phyloP scores from a whole-genome alignment of 768 basidiomycete species.

The Suillus sp. region DNA sequence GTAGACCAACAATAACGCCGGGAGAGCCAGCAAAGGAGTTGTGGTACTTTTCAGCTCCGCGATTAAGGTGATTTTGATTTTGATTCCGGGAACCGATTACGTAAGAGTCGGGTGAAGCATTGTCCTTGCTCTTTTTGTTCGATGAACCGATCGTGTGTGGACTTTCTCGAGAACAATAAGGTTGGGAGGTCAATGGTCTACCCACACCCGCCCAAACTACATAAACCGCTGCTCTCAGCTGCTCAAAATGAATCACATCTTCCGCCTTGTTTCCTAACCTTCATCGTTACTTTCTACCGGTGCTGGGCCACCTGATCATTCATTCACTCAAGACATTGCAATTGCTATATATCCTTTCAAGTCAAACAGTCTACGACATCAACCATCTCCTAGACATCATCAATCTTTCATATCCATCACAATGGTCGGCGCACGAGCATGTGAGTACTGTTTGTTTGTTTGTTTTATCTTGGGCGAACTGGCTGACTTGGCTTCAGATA shows the following conservation, averaged over 20 bases:
- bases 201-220: conserved; percentile 18
- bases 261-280: conserved; percentile 11
- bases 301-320: conserved; percentile 35
- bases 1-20: neutral
- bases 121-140: conserved; percentile 16
- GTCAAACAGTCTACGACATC: neutral
- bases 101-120: conserved; percentile 11
- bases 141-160: neutral
- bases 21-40: neutral
- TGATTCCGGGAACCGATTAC: conserved; percentile 16
- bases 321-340: conserved; percentile 19
- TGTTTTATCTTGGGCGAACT: neutral
- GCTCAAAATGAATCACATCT: conserved; percentile 14
- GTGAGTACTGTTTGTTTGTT: conserved; percentile 36
- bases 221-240: conserved; percentile 19
- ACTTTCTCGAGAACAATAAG: conserved; percentile 35
- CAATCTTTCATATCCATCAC: neutral
- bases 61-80: conserved; percentile 1
- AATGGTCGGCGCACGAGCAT: conserved; percentile 42
- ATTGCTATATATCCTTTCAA: conserved; percentile 9
- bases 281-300: conserved; percentile 20
- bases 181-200: conserved; percentile 18
- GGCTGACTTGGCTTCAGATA: conserved; percentile 35
- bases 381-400: neutral
- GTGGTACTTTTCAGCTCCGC: conserved; percentile 15